Conservation (phyloP, 1,284 basidiomycete genomes). For the Tylopilus sp. region DNA sequence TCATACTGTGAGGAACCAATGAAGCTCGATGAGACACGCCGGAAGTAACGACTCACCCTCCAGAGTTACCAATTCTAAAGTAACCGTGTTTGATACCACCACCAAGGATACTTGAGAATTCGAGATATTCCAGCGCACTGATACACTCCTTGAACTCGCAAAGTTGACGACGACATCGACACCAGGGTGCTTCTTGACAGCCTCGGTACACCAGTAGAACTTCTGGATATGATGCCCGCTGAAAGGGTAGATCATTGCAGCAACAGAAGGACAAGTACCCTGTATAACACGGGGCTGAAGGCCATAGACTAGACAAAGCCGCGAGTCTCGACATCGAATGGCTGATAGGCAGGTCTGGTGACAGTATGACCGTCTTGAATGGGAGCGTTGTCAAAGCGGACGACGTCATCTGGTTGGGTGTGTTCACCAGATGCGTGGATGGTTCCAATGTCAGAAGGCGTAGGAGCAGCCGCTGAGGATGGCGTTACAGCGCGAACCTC, state of each 20-base stretch:
- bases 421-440: conserved; percentile 87
- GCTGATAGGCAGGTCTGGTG: conserved; percentile 83
- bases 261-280: conserved; percentile 95
- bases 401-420: conserved; percentile 87
- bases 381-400: conserved; percentile 76
- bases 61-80: conserved; percentile 99
- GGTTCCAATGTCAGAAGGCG: conserved; percentile 68
- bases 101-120: conserved; percentile 81
- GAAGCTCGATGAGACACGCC: not conserved
- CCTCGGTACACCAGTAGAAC: conserved; percentile 99
- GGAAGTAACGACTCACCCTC: conserved; percentile 69
- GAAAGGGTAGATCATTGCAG: conserved; percentile 99
- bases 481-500: conserved; percentile 44
- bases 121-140: conserved; percentile 92
- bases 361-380: conserved; percentile 43
- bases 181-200: conserved; percentile 95
- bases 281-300: conserved; percentile 99
- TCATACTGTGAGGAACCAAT: conserved; percentile 78
- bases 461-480: conserved; percentile 37
- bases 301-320: conserved; percentile 98
- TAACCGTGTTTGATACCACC: conserved; percentile 99
- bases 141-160: conserved; percentile 94
- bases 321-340: conserved; percentile 93
- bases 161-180: conserved; percentile 99
- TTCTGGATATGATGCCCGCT: conserved; percentile 99